Evolutionary conservation across 768 basidiomycete genomes (phyloP).

Genomic region (Rhodotorula babjevae): DNA sequence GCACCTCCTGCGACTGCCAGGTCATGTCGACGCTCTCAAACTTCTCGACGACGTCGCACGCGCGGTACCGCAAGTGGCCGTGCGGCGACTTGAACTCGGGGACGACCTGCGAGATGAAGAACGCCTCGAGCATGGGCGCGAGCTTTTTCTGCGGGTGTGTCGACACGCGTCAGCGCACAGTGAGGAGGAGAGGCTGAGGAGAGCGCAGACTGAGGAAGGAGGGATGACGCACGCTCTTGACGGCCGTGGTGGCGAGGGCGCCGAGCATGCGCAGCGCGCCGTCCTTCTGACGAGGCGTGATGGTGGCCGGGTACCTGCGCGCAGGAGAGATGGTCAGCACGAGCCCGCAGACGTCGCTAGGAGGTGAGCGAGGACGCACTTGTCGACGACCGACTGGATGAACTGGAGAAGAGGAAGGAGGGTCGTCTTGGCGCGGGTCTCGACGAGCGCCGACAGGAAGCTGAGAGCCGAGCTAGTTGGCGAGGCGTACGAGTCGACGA

Average conservation of each 20-base stretch:
- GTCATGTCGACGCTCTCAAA: constrained; percentile 64
- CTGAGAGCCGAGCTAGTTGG: constrained; percentile 66
- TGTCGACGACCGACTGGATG: constrained; percentile 67
- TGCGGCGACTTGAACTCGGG: constrained; percentile 65
- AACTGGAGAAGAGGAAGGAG: constrained; percentile 75
- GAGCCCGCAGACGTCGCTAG: background rate
- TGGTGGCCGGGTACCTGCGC: constrained; percentile 36
- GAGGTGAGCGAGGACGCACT: constrained; percentile 43
- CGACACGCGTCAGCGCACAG: background rate
- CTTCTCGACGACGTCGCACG: constrained; percentile 73
- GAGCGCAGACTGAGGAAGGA: background rate
- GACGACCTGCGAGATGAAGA: constrained; percentile 67
- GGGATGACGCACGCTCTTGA: constrained; percentile 62
- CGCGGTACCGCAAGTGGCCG: constrained; percentile 72
- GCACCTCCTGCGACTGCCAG: constrained; percentile 64
- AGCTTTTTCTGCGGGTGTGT: constrained; percentile 52
- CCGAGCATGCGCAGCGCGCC: constrained; percentile 80
- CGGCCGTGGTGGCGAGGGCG: constrained; percentile 69
- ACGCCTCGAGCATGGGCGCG: constrained; percentile 68
- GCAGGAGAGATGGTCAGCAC: background rate
- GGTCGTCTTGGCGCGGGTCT: constrained; percentile 72
- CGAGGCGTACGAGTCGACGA: constrained; percentile 70
- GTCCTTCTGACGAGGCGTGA: constrained; percentile 62
- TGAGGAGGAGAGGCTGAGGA: background rate
- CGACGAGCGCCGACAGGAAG: constrained; percentile 71